Base-by-base conservation (phyloP, 2,329 filamentous ascomycete genomes). In the Biscogniauxia mediterranea region DNA sequence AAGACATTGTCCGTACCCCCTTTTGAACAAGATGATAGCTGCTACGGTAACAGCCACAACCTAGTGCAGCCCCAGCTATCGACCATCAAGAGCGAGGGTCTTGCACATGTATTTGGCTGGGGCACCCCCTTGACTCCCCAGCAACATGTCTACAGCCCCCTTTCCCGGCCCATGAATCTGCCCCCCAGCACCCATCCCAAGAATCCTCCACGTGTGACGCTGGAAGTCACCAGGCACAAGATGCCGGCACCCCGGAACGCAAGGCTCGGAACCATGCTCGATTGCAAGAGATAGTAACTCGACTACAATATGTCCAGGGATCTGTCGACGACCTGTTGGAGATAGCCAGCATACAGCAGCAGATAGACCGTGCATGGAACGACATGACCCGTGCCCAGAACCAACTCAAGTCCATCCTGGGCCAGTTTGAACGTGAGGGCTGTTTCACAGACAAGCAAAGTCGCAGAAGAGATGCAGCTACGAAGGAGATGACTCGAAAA, bases 271-370 rank as follows among this genome's bases (percentile, higher is more conserved):
- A 66, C 53, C 58, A 60, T 5, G 42, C 50, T 15, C 58, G 60
- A 11, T 20, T 66, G 8, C 49, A n/a, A 11, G 52, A 52, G 1
- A 58, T 64, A 23, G 55, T 60, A 9, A 42, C 52, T 38, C 56
- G 62, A 19, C 28, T 66, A n/a, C 56, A 66, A 25, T 58, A 66
- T 53, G 57, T 61, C 25, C 28, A 60, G 26, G 62, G 64, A n/a
- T 56, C 60, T 23, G 50, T 66, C n/a, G 55, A 58, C 9, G 54
- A 64, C 51, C 50, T 66, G 53, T 21, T 63, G 2, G 54, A 56
- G 13, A 49, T 66, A 53, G 62, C 64, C 19, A 59, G 20, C 38
- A 21, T 63, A 17, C 64, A 64, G 25, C 56, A 61, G 19, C 54
- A 66, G 55, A 26, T 66, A 15, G 58, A 64, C n/a, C 20, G 25